phyloP scores from a whole-genome alignment of 2,329 filamentous ascomycete species.

The Plectosphaerella sp. region DNA sequence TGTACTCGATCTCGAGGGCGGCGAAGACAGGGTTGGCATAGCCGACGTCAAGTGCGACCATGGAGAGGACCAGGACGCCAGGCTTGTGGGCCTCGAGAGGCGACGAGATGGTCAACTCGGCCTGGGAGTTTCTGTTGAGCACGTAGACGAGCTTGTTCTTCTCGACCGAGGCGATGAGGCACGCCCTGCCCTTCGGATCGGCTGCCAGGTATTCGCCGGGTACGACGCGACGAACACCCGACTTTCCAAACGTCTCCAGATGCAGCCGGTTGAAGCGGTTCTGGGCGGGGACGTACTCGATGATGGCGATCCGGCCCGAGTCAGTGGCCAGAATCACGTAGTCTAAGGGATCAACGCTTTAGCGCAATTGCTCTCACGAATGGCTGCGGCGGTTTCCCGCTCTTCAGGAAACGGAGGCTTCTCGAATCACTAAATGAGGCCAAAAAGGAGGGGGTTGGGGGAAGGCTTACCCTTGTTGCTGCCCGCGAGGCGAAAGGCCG shows the following conservation, averaged over 20 bases:
- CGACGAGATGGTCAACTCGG: conserved; percentile 93
- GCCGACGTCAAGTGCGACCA: conserved; percentile 87
- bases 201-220: conserved; percentile 95
- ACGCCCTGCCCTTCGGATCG: conserved; percentile 93
- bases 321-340: conserved; percentile 94
- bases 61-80: conserved; percentile 81
- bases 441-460: conserved; percentile 29
- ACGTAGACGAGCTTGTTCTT: conserved; percentile 99
- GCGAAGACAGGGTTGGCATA: conserved; percentile 98
- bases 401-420: conserved; percentile 10
- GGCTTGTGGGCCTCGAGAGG: conserved; percentile 94
- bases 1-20: conserved; percentile 88
- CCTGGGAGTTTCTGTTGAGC: conserved; percentile 89
- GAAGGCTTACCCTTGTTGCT: conserved; percentile 85
- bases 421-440: conserved; percentile 64
- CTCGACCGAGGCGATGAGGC: conserved; percentile 88
- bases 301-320: conserved; percentile 88
- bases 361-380: conserved; percentile 1
- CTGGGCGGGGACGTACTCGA: conserved; percentile 83
- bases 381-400: neutral
- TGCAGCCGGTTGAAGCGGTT: conserved; percentile 88
- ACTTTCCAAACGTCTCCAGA: conserved; percentile 97
- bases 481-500: conserved; percentile 86
- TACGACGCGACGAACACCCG: conserved; percentile 85
- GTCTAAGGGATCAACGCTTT: conserved; percentile 53